Evolutionary conservation across 768 basidiomycete genomes (phyloP).

Genomic region (Russula brevipes): DNA sequence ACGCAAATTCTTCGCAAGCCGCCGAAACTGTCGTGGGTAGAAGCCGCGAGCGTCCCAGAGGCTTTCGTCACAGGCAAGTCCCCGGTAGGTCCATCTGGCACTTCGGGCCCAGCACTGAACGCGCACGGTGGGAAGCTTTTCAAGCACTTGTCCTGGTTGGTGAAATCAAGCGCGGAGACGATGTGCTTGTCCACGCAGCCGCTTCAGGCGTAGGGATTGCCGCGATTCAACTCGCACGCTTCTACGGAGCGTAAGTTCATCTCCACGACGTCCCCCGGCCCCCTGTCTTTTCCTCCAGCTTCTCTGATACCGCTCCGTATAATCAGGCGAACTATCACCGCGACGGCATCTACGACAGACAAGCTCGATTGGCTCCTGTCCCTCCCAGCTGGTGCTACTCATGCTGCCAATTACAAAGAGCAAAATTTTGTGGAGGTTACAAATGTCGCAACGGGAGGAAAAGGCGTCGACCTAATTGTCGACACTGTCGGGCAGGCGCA

Average conservation of each 20-base stretch:
- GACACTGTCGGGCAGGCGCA: slow-evolving; percentile 79
- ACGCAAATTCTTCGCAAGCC: slow-evolving; percentile 75
- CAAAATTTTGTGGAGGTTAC: slow-evolving; percentile 74
- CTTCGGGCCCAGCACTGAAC: background rate
- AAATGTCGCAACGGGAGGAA: slow-evolving; percentile 57
- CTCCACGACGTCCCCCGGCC: background rate
- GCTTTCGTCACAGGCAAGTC: slow-evolving; percentile 73
- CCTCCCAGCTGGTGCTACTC: slow-evolving; percentile 64
- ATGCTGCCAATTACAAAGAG: slow-evolving; percentile 80
- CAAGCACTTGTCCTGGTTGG: slow-evolving; percentile 64
- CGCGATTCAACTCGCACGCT: slow-evolving; percentile 79
- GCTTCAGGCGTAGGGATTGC: slow-evolving; percentile 88
- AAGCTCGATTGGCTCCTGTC: slow-evolving; percentile 74
- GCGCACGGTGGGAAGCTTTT: slow-evolving; percentile 39
- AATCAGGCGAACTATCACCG: slow-evolving; percentile 60
- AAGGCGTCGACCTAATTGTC: slow-evolving; percentile 78
- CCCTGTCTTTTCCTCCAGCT: slow-evolving; percentile 5
- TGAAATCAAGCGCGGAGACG: slow-evolving; percentile 59
- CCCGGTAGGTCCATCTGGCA: background rate
- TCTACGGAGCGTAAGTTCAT: slow-evolving; percentile 60
- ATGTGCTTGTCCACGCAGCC: slow-evolving; percentile 85
- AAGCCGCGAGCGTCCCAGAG: slow-evolving; percentile 87
- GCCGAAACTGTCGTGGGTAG: slow-evolving; percentile 63
- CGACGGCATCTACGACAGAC: slow-evolving; percentile 41
- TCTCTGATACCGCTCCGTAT: background rate